phyloP scores from a whole-genome alignment of 257 asterid species.

The Solanum ossicruentum region DNA sequence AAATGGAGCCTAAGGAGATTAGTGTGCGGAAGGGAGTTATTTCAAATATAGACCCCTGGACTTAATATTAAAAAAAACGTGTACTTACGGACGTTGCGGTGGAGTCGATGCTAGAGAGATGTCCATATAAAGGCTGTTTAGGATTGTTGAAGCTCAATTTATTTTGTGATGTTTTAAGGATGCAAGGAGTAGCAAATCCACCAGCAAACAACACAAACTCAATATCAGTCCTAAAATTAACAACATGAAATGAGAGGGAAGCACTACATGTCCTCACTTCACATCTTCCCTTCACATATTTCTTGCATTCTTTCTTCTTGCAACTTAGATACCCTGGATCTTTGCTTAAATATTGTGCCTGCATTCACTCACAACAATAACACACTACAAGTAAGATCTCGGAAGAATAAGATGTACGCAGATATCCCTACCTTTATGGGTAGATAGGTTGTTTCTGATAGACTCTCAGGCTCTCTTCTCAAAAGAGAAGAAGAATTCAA shows the following conservation, averaged over 20 bases:
- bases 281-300: conserved; percentile 20
- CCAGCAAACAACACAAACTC: conserved; percentile 57
- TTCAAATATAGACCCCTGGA: too few species aligned
- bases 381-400: too few species aligned
- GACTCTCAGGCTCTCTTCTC: too few species aligned
- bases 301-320: conserved; percentile 42
- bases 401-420: too few species aligned
- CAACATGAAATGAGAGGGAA: conserved; percentile 45
- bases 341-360: conserved; percentile 61
- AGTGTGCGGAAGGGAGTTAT: too few species aligned
- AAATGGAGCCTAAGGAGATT: too few species aligned
- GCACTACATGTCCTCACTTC: conserved; percentile 40
- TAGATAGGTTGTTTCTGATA: too few species aligned
- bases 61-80: background rate
- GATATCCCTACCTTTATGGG: too few species aligned
- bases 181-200: conserved; percentile 58
- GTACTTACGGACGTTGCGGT: conserved; percentile 48
- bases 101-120: conserved; percentile 50
- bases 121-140: conserved; percentile 52
- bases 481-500: too few species aligned
- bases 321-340: conserved; percentile 58
- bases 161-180: conserved; percentile 19
- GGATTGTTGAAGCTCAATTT: conserved; percentile 45
- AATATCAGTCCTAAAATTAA: conserved; percentile 69
- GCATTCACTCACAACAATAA: conserved; percentile 13